Conservation (phyloP, 2,329 filamentous ascomycete genomes). For the Tolypocladium endophyticum region DNA sequence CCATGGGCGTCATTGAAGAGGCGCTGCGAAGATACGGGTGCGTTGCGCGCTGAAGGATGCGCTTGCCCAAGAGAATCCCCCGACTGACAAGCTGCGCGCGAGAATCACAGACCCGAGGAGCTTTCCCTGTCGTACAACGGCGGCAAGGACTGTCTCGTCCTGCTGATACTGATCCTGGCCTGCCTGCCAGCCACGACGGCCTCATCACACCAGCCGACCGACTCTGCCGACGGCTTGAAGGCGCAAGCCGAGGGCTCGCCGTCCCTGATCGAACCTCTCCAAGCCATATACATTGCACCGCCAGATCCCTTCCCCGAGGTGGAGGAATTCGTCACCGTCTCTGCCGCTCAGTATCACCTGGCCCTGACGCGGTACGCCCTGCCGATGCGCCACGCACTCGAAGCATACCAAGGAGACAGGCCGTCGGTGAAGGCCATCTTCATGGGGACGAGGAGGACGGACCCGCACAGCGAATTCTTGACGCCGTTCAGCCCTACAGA, state of each 20-base stretch:
- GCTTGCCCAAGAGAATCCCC: not conserved
- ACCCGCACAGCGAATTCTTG: constrained; percentile 74
- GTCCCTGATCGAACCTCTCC: constrained; percentile 39
- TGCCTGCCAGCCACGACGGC: constrained; percentile 30
- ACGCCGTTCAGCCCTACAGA: constrained; percentile 83
- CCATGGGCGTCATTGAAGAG: constrained; percentile 63
- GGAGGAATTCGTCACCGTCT: constrained; percentile 67
- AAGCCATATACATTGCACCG: constrained; percentile 83
- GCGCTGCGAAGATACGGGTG: constrained; percentile 69
- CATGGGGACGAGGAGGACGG: constrained; percentile 68
- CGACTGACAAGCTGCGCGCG: constrained; percentile 6
- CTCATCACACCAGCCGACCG: constrained; percentile 10
- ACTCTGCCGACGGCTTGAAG: not conserved
- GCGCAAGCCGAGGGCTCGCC: constrained; percentile 3
- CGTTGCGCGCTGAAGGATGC: constrained; percentile 13
- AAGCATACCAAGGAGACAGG: constrained; percentile 59
- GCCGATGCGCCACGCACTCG: constrained; percentile 74
- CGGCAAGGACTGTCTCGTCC: constrained; percentile 93
- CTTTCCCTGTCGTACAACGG: constrained; percentile 93
- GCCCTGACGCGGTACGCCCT: constrained; percentile 63
- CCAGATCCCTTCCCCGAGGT: constrained; percentile 77
- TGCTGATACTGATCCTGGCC: constrained; percentile 77
- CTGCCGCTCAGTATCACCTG: constrained; percentile 61
- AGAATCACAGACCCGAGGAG: constrained; percentile 51
- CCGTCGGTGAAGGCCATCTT: constrained; percentile 51